Evolutionary conservation across 169 alveolate genomes (phyloP).

Genomic region (Plasmodium gonderi): DNA sequence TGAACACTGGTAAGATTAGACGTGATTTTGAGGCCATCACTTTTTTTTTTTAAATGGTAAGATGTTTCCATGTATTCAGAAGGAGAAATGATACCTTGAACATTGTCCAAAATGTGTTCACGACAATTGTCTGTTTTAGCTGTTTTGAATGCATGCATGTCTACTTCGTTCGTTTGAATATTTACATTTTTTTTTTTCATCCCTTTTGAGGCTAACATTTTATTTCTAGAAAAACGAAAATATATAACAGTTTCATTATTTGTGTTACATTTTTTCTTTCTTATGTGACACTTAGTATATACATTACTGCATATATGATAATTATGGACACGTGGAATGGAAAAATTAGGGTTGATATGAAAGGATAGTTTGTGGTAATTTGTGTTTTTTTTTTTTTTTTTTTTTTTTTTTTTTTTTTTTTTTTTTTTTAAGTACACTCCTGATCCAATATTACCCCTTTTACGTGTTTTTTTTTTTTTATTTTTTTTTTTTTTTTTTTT

Average conservation of each 20-base stretch:
- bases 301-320: neutral
- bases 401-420: neutral
- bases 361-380: neutral
- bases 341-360: neutral
- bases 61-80: neutral
- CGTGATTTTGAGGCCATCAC: neutral
- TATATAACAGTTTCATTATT: neutral
- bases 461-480: neutral
- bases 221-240: neutral
- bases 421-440: neutral
- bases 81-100: neutral
- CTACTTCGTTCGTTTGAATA: neutral
- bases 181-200: neutral
- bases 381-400: neutral
- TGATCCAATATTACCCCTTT: neutral
- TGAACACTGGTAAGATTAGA: neutral
- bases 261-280: neutral
- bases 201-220: neutral
- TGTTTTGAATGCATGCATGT: too few species aligned
- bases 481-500: neutral
- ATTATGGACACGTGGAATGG: neutral
- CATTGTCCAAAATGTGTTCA: neutral
- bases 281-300: neutral
- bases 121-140: neutral
- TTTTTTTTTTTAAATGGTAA: neutral